Conservation (phyloP, 768 basidiomycete species). For the Rhodocollybia butyracea region DNA sequence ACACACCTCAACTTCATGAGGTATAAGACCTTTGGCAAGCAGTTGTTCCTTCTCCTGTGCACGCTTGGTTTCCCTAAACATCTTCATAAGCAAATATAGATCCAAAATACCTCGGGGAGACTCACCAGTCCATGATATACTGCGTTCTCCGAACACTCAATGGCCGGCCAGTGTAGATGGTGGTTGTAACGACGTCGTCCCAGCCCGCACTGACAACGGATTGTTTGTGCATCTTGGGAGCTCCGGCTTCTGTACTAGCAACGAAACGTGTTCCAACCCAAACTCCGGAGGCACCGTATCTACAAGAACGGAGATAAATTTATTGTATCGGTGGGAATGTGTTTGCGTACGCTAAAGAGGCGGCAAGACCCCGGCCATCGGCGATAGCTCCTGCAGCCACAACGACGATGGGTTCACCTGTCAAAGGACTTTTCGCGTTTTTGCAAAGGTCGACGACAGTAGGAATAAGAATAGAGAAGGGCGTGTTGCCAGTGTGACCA, state of each 20-base stretch:
- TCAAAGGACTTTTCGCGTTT: slow-evolving; percentile 66
- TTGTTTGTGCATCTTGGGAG: slow-evolving; percentile 71
- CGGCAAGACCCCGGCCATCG: slow-evolving; percentile 79
- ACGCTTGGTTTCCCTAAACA: slow-evolving; percentile 56
- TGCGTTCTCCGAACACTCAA: slow-evolving; percentile 79
- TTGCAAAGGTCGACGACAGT: slow-evolving; percentile 79
- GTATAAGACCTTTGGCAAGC: slow-evolving; percentile 63
- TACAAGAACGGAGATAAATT: slow-evolving; percentile 19
- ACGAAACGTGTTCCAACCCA: slow-evolving; percentile 92
- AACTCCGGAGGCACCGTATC: slow-evolving; percentile 80
- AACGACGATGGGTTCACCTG: slow-evolving; percentile 71
- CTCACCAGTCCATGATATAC: slow-evolving; percentile 73
- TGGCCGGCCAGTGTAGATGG: slow-evolving; percentile 77
- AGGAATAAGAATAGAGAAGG: slow-evolving; percentile 80
- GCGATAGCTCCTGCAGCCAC: slow-evolving; percentile 85
- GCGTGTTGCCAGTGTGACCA: slow-evolving; percentile 82
- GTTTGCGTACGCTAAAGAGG: slow-evolving; percentile 54
- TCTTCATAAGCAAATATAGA: not conserved
- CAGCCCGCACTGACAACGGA: slow-evolving; percentile 66
- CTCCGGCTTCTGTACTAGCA: slow-evolving; percentile 76
- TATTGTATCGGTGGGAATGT: not conserved
- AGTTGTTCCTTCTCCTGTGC: slow-evolving; percentile 57
- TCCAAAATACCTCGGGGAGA: slow-evolving; percentile 5
- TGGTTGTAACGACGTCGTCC: slow-evolving; percentile 68
- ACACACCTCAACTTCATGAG: slow-evolving; percentile 61